These are phyloP conservation scores for Clavaria fumosa DNA, from an alignment of 768 basidiomycete genomes.

Conservation along the genomic window DNA sequence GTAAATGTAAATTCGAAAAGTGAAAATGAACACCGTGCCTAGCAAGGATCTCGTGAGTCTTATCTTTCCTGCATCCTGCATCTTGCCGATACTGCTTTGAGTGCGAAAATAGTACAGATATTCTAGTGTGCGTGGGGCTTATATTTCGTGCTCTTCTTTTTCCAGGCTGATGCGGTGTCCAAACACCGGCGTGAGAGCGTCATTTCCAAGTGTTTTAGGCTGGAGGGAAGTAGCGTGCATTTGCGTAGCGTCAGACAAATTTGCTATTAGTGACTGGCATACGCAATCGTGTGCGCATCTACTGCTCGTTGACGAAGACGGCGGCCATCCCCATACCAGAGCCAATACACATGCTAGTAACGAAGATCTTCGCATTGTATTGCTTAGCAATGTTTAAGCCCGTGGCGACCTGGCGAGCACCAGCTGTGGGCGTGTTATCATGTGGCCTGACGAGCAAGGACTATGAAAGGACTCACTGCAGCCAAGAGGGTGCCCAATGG, in stretches of 20 bases:
- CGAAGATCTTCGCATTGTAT: conserved; percentile 60
- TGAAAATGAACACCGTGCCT: no score
- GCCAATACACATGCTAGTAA: conserved; percentile 86
- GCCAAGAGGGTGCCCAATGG: conserved; percentile 79
- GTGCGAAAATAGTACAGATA: background rate
- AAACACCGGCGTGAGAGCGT: background rate
- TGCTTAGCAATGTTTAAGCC: conserved; percentile 71
- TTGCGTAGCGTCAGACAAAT: background rate
- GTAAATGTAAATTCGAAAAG: no score
- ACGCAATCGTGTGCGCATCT: conserved; percentile 1
- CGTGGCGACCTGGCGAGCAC: conserved; percentile 78
- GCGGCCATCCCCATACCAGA: conserved; percentile 87
- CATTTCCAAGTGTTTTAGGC: background rate
- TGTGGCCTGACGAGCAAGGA: background rate
- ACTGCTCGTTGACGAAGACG: conserved; percentile 76
- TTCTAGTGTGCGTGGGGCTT: background rate
- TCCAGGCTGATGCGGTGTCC: background rate
- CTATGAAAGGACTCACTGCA: conserved; percentile 38
- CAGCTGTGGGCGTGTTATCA: conserved; percentile 31
- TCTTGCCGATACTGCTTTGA: background rate
- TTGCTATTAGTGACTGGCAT: background rate
- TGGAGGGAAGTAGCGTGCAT: background rate
- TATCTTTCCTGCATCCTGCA: no score
- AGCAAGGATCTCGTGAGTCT: no score
- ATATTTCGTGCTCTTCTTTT: background rate